Conservation (phyloP, 306 rosid genomes). For the Lotus japonicus region DNA sequence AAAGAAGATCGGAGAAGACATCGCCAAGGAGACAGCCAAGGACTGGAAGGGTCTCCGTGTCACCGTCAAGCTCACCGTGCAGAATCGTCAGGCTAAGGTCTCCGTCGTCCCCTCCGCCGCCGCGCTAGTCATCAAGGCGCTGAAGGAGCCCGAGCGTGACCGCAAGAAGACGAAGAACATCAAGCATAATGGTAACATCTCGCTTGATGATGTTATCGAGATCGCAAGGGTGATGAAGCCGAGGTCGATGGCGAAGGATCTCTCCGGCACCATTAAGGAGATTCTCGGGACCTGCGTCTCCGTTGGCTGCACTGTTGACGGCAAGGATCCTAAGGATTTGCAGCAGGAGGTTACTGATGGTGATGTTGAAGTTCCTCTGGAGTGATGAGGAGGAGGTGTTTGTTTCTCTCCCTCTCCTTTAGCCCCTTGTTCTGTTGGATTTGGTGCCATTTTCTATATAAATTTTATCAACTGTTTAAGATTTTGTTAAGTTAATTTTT, state of each 20-base stretch:
- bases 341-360: conserved; percentile 80
- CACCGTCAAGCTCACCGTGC: conserved; percentile 88
- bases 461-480: conserved; percentile 7
- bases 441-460: conserved; percentile 20
- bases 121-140: conserved; percentile 77
- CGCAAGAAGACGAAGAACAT: conserved; percentile 77
- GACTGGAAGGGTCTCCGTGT: conserved; percentile 94
- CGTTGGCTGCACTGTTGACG: conserved; percentile 85
- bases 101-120: conserved; percentile 93
- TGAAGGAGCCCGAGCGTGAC: conserved; percentile 89
- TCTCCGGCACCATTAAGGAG: conserved; percentile 68
- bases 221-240: conserved; percentile 69
- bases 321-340: conserved; percentile 79
- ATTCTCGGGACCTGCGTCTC: conserved; percentile 85
- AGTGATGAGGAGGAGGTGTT: conserved; percentile 33
- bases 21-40: conserved; percentile 88
- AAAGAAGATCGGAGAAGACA: conserved; percentile 89
- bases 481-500: conserved; percentile 9
- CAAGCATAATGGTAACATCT: conserved; percentile 74
- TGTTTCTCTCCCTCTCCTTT: background rate
- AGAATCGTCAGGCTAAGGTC: conserved; percentile 90
- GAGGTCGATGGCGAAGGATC: conserved; percentile 86
- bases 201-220: conserved; percentile 88
- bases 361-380: conserved; percentile 75
- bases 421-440: background rate